These are phyloP conservation scores for Phalaenopsis aphrodite DNA, from an alignment of 106 monocot species.

Conservation along the genomic window DNA sequence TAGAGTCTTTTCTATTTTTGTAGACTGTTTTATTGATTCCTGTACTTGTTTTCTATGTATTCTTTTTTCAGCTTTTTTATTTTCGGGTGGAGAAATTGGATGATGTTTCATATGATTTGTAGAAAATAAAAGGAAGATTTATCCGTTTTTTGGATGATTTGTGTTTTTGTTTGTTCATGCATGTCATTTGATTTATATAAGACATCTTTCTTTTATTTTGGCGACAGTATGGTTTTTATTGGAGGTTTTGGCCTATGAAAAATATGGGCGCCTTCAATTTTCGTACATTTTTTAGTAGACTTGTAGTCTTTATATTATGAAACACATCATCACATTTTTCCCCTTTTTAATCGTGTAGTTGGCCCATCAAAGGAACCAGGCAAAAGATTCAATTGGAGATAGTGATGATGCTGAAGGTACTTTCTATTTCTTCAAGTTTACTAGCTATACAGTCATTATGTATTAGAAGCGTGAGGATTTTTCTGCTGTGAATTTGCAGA, in stretches of 20 bases:
- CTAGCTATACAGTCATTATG: background rate
- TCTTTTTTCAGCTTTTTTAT: background rate
- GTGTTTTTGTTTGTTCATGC: background rate
- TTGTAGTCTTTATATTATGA: background rate
- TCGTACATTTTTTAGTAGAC: background rate
- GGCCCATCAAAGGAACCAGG: conserved; percentile 58
- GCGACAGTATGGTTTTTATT: background rate
- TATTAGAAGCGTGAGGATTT: background rate
- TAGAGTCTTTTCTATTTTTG: background rate
- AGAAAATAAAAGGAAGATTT: background rate
- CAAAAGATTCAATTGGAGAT: conserved; percentile 68
- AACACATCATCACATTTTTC: background rate
- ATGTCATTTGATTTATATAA: background rate
- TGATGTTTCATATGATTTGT: background rate
- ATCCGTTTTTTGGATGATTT: background rate
- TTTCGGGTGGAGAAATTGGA: background rate
- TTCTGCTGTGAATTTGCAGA: conserved; percentile 30
- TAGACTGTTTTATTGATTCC: background rate
- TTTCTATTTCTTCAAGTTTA: conserved; percentile 2
- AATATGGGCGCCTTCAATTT: background rate
- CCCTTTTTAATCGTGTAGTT: conserved; percentile 27
- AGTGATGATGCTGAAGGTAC: conserved; percentile 85
- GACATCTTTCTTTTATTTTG: background rate
- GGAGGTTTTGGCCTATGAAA: background rate
- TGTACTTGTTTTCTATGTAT: background rate